Percentiles rank a stretch among this genome's conserved stretches.
Conservation (phyloP, 441 rosid species). For the Populus hybrid region DNA sequence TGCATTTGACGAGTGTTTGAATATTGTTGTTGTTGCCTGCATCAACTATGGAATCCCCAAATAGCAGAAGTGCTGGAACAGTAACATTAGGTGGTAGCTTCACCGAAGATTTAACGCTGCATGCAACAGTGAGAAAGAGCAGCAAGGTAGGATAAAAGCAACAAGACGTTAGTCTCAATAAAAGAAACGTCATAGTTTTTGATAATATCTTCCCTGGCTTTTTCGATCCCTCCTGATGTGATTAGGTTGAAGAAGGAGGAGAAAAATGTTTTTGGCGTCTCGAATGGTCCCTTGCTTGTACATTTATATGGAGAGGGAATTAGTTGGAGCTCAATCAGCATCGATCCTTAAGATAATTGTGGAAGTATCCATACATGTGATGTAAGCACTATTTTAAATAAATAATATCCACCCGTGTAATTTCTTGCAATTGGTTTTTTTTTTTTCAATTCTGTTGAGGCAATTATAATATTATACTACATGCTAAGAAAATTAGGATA, state of each 20-base stretch:
- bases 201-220: not conserved
- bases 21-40: conserved; percentile 68
- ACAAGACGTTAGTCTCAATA: not conserved
- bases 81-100: conserved; percentile 36
- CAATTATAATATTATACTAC: not conserved
- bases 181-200: not conserved
- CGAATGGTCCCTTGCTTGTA: not conserved
- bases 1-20: conserved; percentile 42
- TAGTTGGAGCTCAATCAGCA: not conserved
- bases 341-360: not conserved
- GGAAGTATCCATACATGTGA: not conserved
- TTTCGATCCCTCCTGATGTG: no score
- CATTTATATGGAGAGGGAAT: not conserved
- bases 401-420: not conserved
- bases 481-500: not conserved
- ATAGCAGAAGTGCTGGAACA: conserved; percentile 55
- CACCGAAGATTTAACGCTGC: conserved; percentile 13
- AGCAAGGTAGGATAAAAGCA: not conserved
- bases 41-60: conserved; percentile 78
- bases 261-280: not conserved
- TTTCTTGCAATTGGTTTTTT: not conserved
- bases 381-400: not conserved
- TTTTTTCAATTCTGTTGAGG: not conserved
- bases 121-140: not conserved
- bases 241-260: no score